Evolutionary conservation across 345 rosid genomes (phyloP), one percentile per base, ranked within the genome.

Genomic region (Xanthoceras sorbifolium): DNA sequence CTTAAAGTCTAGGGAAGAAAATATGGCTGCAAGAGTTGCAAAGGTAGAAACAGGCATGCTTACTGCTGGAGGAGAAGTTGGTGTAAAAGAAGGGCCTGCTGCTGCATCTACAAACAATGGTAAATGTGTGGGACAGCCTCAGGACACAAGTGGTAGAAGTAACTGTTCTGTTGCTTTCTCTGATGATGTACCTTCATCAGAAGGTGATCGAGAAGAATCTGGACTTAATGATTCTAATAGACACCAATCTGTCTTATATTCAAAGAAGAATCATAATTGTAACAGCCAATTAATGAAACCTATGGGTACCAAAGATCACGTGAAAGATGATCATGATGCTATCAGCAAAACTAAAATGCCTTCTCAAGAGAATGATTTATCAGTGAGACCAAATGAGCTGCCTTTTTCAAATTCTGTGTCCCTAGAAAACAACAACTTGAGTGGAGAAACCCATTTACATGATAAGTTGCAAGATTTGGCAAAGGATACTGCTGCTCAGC

Each of bases 1-100:
- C 74, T 81, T 90, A 28, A 96, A 85, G 86, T 79, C 84, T 64
- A 89, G 82, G 86, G 94, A 93, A 82, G 98, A 92, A 54, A 78
- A 79, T 74, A 75, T 93, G 80, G 84, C 78, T 60, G 75, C 84
- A 74, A 96, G 85, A 90, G 89, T 86, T 38, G 86, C 88, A 65
- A 90, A 88, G 85, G 72, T 69, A 42, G 92, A 86, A 31, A 67
- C 84, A 42, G 76, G 75, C 79, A 73, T 81, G 67, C 76, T 72
- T 31, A 80, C 80, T 71, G 81, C 85, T 32, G 75, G 77, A 71
- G 90, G 75, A 67, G 92, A 91, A 68, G 52, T 46, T 69, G 66
- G 75, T 57, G 17, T 76, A 46, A 86, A 79, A 82, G 90, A 77
- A 54, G 86, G 81, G 32, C 77, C 81, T 28, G 64, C 67, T 60